A percentile compares a stretch with the other conserved stretches of the same genome.
Conservation (phyloP, 2,329 filamentous ascomycete genomes). For the Apiospora rasikravindrae region DNA sequence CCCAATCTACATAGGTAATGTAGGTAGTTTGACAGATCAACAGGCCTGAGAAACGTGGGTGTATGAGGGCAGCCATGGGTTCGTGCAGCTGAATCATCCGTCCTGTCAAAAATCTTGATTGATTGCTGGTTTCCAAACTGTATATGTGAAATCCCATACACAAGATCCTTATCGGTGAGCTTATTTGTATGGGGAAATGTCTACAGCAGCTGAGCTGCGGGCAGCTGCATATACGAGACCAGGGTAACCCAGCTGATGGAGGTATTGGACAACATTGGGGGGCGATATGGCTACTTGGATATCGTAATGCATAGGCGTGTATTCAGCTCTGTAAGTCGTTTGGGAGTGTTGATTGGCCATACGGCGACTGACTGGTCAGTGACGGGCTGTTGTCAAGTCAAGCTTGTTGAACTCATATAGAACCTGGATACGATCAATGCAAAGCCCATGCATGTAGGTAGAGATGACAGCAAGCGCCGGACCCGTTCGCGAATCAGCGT, state of each 20-base stretch:
- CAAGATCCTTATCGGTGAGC: background rate
- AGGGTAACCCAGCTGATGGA: background rate
- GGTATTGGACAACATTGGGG: background rate
- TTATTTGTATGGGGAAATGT: background rate
- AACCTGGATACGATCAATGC: background rate
- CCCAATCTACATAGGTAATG: background rate
- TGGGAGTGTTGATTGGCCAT: background rate
- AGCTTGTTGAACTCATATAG: background rate
- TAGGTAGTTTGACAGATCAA: background rate
- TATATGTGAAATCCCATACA: background rate
- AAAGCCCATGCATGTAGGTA: background rate
- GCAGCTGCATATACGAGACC: slow-evolving; percentile 8
- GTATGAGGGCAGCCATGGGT: background rate
- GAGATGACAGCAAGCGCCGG: background rate
- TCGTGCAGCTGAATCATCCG: background rate
- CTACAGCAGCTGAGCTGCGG: background rate
- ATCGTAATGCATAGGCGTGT: background rate
- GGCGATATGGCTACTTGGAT: background rate
- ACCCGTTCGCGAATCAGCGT: background rate
- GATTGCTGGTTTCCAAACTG: background rate
- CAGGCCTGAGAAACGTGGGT: slow-evolving; percentile 5
- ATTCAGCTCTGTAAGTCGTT: background rate
- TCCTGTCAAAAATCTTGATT: background rate
- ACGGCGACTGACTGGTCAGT: background rate
- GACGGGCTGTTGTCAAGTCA: background rate